These are phyloP conservation scores for Polyplosphaeria fusca DNA, from an alignment of 495 filamentous ascomycete species.

Conservation along the genomic window DNA sequence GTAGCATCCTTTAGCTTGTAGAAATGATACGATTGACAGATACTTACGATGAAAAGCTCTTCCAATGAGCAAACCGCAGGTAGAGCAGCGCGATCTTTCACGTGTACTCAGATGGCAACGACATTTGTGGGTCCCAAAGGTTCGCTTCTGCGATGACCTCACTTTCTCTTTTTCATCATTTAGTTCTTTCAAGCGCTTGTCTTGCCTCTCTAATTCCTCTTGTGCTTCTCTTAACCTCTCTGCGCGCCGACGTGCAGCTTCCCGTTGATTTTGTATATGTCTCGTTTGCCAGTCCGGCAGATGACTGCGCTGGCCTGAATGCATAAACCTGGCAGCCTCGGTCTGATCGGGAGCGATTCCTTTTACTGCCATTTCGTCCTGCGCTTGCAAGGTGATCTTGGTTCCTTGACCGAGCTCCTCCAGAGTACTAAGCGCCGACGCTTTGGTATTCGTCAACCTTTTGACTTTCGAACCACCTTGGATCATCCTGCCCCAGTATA, in stretches of 20 bases:
- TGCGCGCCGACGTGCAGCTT: not conserved
- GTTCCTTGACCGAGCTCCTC: constrained; percentile 31
- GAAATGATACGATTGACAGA: too few relatives aligned
- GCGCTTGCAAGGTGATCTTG: constrained; percentile 35
- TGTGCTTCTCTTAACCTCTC: not conserved
- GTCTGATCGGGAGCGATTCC: constrained; percentile 33
- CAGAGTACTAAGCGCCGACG: not conserved
- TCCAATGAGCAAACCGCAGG: not conserved
- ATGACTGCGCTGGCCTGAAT: not conserved
- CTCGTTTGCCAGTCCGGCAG: too few relatives aligned
- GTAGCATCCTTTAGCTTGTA: too few relatives aligned
- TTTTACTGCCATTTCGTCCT: constrained; percentile 37
- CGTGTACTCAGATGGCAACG: not conserved
- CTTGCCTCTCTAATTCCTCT: constrained; percentile 1
- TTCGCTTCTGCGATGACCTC: not conserved
- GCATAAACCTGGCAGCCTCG: constrained; percentile 16
- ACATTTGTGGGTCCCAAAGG: not conserved
- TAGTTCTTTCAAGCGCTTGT: not conserved
- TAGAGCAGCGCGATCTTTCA: not conserved
- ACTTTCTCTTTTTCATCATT: not conserved
- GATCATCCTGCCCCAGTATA: constrained; percentile 37
- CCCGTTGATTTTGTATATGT: not conserved
- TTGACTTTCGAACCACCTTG: constrained; percentile 1
- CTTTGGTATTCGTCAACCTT: not conserved
- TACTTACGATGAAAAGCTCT: constrained; percentile 11